Evolutionary conservation across 2,329 filamentous ascomycete genomes (phyloP), one percentile per base, ranked within the genome.

Genomic region (Colletotrichum tropicicola): DNA sequence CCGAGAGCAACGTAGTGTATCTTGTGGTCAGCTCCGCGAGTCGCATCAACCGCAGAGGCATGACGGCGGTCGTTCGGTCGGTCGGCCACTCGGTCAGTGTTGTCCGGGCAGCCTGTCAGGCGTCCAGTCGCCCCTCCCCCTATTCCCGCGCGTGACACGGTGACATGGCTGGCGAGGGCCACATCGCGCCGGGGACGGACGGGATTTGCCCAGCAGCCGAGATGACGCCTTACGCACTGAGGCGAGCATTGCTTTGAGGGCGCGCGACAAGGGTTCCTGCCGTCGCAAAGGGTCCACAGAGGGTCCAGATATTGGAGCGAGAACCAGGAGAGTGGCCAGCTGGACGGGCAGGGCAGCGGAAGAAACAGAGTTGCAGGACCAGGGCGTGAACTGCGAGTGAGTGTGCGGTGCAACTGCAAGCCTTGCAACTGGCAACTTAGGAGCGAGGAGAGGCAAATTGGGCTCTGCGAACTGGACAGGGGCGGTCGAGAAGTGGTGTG

Each of bases 131-230:
- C 54, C 37, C 48, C 27, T 30, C 21, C 62, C 56, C 57, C 51
- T 56, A 45, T 62, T 61, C 49, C 37, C 35, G 28, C 57, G 61
- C 57, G 48, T 51, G 39, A 48, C 28, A 30, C 39, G 27, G 19
- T 52, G 37, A 27, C 37, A 57, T 30, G 43, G 37, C 17, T 23
- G 27, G 43, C 61, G 27, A 65, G 49, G 44, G 44, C 5, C 37
- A 57, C 51, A 62, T 49, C 43, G 48, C 49, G 57, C 58, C 58
- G 49, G 49, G 49, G 49, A 37, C 28, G 41, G 51, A 25, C 57
- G 49, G 57, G 58, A 51, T 65, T 61, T 56, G 49, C 51, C n/a
- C 51, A 55, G 45, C 51, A 55, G 43, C 49, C 61, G 57, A 62
- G 44, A 56, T 51, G 57, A 65, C 35, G 9, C 32, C 13, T 6